Percentiles rank a stretch among this genome's conserved stretches.
These are phyloP conservation scores for Candida tammaniensis DNA, from an alignment of 805 yeast species.

Conservation along the genomic window DNA sequence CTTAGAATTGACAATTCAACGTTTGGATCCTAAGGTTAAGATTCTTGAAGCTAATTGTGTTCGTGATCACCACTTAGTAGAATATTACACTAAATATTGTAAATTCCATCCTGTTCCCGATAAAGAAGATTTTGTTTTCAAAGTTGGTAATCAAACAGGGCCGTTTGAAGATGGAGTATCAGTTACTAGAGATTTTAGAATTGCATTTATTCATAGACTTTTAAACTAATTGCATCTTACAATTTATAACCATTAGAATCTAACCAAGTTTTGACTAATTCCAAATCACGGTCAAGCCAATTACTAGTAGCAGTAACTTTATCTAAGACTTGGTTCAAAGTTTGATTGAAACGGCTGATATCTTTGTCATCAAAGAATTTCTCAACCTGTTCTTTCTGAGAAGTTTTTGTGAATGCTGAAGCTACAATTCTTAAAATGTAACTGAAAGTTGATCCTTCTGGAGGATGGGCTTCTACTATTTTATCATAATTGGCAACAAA, in stretches of 20 bases:
- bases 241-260: constrained; percentile 28
- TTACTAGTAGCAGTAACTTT: constrained; percentile 51
- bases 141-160: constrained; percentile 16
- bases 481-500: constrained; percentile 68
- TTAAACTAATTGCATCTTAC: background rate
- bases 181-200: constrained; percentile 38
- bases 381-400: constrained; percentile 49
- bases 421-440: constrained; percentile 64
- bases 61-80: constrained; percentile 47
- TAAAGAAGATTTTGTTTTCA: constrained; percentile 16
- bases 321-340: constrained; percentile 65
- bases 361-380: constrained; percentile 51
- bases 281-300: constrained; percentile 58
- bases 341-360: constrained; percentile 63
- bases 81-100: constrained; percentile 40
- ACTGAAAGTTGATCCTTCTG: constrained; percentile 77
- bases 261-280: constrained; percentile 49
- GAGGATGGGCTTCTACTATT: constrained; percentile 66
- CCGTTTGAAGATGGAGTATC: constrained; percentile 36
- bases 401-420: constrained; percentile 56
- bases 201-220: constrained; percentile 35
- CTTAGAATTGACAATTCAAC: constrained; percentile 10
- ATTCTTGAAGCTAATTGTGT: constrained; percentile 41
- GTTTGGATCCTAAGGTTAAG: background rate
- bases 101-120: constrained; percentile 32